Evolutionary conservation across 345 rosid genomes (phyloP).

Genomic region (Ailanthus altissimus): DNA sequence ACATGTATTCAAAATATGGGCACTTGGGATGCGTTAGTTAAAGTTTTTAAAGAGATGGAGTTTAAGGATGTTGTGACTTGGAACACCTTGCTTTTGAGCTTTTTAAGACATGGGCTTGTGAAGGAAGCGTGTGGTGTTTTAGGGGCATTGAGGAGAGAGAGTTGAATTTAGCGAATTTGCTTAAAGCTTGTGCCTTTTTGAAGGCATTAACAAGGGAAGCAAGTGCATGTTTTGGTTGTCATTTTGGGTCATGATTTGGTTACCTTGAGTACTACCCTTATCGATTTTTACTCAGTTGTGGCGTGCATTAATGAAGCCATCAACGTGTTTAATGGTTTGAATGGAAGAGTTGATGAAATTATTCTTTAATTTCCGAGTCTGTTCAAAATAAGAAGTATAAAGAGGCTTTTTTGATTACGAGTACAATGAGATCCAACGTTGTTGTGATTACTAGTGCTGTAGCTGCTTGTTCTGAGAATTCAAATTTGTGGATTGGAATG

Average conservation of each 20-base stretch:
- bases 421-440: constrained; percentile 48
- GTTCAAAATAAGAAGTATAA: constrained; percentile 47
- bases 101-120: constrained; percentile 48
- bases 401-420: constrained; percentile 57
- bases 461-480: constrained; percentile 70
- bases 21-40: constrained; percentile 45
- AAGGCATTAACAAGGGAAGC: constrained; percentile 68
- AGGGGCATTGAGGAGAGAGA: constrained; percentile 48
- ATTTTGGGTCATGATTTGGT: constrained; percentile 72
- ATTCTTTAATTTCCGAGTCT: constrained; percentile 69
- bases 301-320: constrained; percentile 54
- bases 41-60: constrained; percentile 55
- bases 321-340: constrained; percentile 46
- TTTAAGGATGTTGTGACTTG: constrained; percentile 63
- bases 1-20: constrained; percentile 69
- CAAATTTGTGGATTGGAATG: constrained; percentile 60
- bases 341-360: constrained; percentile 44
- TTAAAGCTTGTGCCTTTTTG: constrained; percentile 59
- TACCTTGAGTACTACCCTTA: constrained; percentile 65
- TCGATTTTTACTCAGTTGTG: constrained; percentile 63
- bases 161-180: constrained; percentile 66
- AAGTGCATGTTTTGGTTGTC: constrained; percentile 65
- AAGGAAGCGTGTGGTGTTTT: constrained; percentile 59
- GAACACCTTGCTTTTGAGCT: constrained; percentile 78
- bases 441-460: constrained; percentile 67